Base-by-base conservation (phyloP, 192 early-diverging fungal species). In the Coemansia sp. region DNA sequence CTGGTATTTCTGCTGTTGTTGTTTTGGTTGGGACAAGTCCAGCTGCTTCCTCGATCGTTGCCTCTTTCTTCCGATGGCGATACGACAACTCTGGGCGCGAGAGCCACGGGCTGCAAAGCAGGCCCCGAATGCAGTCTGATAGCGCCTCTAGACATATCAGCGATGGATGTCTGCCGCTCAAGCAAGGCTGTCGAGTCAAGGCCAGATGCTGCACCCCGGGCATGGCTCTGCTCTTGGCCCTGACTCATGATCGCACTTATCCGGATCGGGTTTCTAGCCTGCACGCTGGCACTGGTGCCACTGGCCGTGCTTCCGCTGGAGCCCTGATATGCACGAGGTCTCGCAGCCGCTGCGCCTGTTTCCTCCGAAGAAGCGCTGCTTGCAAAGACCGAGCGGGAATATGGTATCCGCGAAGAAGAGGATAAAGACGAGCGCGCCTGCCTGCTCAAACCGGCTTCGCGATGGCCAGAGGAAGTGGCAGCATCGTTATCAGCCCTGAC, bases 201-300 rank as follows among this genome's bases (percentile, higher is more conserved):
- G 39, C 39, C 11, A 9, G 14, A 42, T 8, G 14, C 11, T 16
- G 39, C 14, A 10, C 14, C 14, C 1, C 39, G 39, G 1, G 39
- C 3, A 10, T 16, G 39, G 11, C 11, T 16, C 14, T 9, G 14
- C 39, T 42, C 39, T 42, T 34, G 60, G 27, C 19, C 28, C 10
- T 60, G 46, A 42, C 46, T 25, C 29, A 61, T 50, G n/a, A 61
- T 51, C 19, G 47, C 28, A 19, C 60, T 61, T 4, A 61, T 61
- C 6, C 60, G 60, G 49, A 61, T 61, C 4, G 60, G 59, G 22
- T 49, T 60, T 19, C 59, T 46, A 18, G 8, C 22, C 4, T 47
- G n/a, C 11, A 30, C 23, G 6, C 29, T 24, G 23, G 48, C 20
- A 5, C 6, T 42, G 39, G 5, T 42, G 39, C 14, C 14, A 16